These are phyloP conservation scores for Polytrichum commune DNA, from an alignment of 225 moss, liverwort and hornwort species.

Conservation along the genomic window DNA sequence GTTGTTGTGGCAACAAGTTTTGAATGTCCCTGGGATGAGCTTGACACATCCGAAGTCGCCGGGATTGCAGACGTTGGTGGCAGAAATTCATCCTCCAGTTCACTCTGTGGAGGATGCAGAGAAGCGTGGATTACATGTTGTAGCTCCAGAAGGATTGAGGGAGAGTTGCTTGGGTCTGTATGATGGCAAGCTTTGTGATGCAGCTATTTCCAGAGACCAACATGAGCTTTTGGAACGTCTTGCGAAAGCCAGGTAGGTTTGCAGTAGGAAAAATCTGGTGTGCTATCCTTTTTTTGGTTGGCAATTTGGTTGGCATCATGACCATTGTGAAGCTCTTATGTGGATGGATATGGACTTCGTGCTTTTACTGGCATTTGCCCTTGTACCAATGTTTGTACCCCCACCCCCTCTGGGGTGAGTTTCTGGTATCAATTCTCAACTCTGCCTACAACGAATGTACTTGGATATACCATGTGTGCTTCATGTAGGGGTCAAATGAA, in stretches of 20 bases:
- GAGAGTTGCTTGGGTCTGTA: conserved; percentile 91
- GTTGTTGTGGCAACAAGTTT: conserved; percentile 76
- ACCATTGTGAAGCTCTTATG: too few relatives aligned
- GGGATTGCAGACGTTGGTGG: conserved; percentile 30
- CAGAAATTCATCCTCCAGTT: conserved; percentile 44
- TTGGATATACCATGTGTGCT: too few relatives aligned
- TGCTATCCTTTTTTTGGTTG: too few relatives aligned
- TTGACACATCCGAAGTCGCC: conserved; percentile 38
- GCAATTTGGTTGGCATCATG: too few relatives aligned
- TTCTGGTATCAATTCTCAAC: too few relatives aligned
- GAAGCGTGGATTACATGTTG: conserved; percentile 58
- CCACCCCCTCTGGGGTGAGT: too few relatives aligned
- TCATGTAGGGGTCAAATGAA: too few relatives aligned
- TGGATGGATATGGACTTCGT: too few relatives aligned
- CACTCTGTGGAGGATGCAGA: conserved; percentile 67
- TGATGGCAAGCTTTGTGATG: conserved; percentile 85
- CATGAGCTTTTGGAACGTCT: conserved; percentile 81
- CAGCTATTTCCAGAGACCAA: conserved; percentile 84
- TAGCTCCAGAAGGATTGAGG: conserved; percentile 82
- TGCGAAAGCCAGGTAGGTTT: conserved; percentile 79
- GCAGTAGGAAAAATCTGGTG: too few relatives aligned
- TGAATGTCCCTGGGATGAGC: conserved; percentile 65
- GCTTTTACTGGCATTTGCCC: too few relatives aligned
- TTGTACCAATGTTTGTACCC: too few relatives aligned
- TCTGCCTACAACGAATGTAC: too few relatives aligned